Conservation (phyloP, 2,329 filamentous ascomycete species). For the Colletotrichum liriopes region DNA sequence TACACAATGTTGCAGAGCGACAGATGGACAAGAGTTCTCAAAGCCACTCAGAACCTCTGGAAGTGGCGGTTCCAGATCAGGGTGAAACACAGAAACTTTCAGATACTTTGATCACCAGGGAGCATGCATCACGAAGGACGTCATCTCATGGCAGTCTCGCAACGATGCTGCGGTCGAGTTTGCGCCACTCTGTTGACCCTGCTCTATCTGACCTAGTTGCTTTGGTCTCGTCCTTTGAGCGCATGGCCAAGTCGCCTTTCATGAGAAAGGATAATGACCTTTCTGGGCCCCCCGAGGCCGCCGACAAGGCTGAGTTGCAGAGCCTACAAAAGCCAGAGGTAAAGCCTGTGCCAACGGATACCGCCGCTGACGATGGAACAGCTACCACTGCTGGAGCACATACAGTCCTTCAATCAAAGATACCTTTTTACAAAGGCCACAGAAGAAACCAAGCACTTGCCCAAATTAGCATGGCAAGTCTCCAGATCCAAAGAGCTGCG, state of each 20-base stretch:
- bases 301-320: background rate
- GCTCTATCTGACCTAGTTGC: constrained; percentile 49
- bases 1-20: background rate
- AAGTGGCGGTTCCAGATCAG: background rate
- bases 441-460: constrained; percentile 48
- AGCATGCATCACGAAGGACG: background rate
- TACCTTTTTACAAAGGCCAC: constrained; percentile 44
- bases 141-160: constrained; percentile 26
- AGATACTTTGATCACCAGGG: background rate
- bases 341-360: too few species aligned
- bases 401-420: background rate
- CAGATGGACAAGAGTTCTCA: background rate
- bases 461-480: constrained; percentile 43
- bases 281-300: background rate
- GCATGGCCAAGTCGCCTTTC: constrained; percentile 46
- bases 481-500: constrained; percentile 2
- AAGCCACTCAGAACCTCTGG: background rate
- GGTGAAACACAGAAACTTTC: background rate
- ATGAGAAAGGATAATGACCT: constrained; percentile 43
- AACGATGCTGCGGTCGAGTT: constrained; percentile 31
- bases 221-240: constrained; percentile 49
- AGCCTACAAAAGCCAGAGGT: background rate
- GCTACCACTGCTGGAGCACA: background rate
- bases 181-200: constrained; percentile 45
- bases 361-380: background rate